Conservation (phyloP, 495 filamentous ascomycete genomes). For the Pyrenopolyporus hunteri region DNA sequence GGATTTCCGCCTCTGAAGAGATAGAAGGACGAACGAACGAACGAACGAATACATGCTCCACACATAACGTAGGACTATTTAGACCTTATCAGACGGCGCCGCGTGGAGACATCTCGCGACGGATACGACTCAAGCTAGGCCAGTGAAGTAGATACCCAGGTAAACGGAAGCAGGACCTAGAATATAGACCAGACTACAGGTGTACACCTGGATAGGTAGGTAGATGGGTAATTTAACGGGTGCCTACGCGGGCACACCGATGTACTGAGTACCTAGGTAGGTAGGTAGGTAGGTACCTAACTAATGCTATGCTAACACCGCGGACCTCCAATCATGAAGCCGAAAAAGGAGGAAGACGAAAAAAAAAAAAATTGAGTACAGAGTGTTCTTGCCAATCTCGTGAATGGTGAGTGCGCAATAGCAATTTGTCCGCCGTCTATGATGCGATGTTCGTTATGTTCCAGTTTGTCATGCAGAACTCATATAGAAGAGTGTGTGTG, state of each 20-base stretch:
- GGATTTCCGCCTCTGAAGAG: too few relatives aligned
- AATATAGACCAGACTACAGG: not conserved
- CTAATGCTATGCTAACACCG: conserved; percentile 3
- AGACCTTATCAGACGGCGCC: too few relatives aligned
- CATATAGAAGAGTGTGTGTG: too few relatives aligned
- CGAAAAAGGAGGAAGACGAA: not conserved
- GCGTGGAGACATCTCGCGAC: too few relatives aligned
- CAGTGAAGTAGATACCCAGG: too few relatives aligned
- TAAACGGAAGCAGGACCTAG: not conserved
- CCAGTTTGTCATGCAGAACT: conserved; percentile 17
- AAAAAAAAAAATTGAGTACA: conserved; percentile 1
- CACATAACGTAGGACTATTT: too few relatives aligned
- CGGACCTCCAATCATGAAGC: not conserved
- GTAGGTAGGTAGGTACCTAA: not conserved
- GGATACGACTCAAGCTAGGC: too few relatives aligned
- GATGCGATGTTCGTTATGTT: conserved; percentile 27
- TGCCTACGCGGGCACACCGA: not conserved
- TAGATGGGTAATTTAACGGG: not conserved
- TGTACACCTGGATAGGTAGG: not conserved
- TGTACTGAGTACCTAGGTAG: not conserved
- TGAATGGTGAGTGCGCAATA: conserved; percentile 12
- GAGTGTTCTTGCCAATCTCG: conserved; percentile 20
- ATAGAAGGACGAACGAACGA: too few relatives aligned
- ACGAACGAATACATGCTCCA: too few relatives aligned
- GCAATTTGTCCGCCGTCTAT: conserved; percentile 37